phyloP scores from a whole-genome alignment of 2,329 filamentous ascomycete species.

The Gliomastix tumulicola region DNA sequence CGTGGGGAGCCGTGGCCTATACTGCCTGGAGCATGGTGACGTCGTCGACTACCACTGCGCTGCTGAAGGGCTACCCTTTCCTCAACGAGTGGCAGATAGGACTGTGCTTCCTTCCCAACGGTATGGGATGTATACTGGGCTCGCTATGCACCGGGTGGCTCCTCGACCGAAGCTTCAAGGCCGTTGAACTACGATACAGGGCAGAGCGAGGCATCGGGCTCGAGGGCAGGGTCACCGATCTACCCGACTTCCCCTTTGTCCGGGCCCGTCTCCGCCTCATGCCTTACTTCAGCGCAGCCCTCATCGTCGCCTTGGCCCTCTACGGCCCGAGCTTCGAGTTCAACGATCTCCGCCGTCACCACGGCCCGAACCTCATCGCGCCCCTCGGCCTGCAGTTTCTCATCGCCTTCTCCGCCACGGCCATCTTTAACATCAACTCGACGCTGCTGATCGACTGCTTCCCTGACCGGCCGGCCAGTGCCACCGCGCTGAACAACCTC shows the following conservation, averaged over 20 bases:
- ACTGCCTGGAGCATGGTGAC: constrained; percentile 41
- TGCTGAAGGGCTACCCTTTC: constrained; percentile 20
- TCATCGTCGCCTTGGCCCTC: constrained; percentile 27
- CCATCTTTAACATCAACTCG: constrained; percentile 25
- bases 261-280: constrained; percentile 28
- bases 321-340: constrained; percentile 14
- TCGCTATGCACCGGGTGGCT: constrained; percentile 30
- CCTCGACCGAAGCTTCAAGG: constrained; percentile 28
- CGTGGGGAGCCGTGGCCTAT: constrained; percentile 27
- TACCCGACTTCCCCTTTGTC: constrained; percentile 35
- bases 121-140: constrained; percentile 19
- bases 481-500: constrained; percentile 25
- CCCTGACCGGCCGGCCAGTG: constrained; percentile 18
- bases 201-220: constrained; percentile 12
- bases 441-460: constrained; percentile 23
- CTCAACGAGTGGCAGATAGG: constrained; percentile 15
- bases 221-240: not conserved
- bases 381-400: constrained; percentile 21
- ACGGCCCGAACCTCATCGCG: constrained; percentile 11
- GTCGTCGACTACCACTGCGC: constrained; percentile 24
- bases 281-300: constrained; percentile 27
- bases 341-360: constrained; percentile 5
- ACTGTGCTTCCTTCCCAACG: constrained; percentile 16
- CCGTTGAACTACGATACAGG: constrained; percentile 16
- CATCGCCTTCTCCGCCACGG: constrained; percentile 25